Evolutionary conservation across 441 rosid species (phyloP), one percentile per base, ranked within the genome.

Genomic region (Erysimum pusillum): DNA sequence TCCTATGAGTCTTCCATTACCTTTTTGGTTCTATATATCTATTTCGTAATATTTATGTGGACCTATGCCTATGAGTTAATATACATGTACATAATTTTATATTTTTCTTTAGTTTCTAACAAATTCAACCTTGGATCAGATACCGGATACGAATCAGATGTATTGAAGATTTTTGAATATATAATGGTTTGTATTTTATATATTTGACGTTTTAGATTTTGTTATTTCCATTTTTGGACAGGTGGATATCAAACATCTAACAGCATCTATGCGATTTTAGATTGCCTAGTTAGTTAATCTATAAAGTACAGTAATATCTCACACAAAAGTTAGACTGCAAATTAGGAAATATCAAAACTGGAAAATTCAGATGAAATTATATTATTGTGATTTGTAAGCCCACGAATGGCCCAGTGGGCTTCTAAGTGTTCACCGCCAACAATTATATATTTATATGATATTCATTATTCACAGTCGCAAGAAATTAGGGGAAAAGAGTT

Each of bases 41-140:
- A 57, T 66, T 64, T 74, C 60, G 61, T 34, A n/a, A 25, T 49
- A 45, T 59, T 59, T 57, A 38, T 67, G 74, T 75, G 73, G 79
- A 67, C 79, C 73, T 8, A 3, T 36, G 32, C 31, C 9, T 34
- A 46, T 4, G 35, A 6, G 11, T 53, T 1, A 15, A 56, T 58
- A 36, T 48, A 25, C 3, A 25, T 3, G n/a, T n/a, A 25, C 36
- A 46, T 71, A 13, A 2, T 22, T 35, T 8, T 56, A 14, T 57
- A 7, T n/a, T 56, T 74, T 44, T n/a, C 11, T 38, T 39, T 17
- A n/a, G 46, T 10, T 54, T 3, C 6, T 53, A 20, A 56, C 48
- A 63, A 49, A 74, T 35, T 53, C 44, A 14, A 49, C 31, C 6
- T 15, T 48, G 9, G 25, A 75, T 75, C 67, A 74, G 67, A 75